Percentiles rank a stretch among this genome's conserved stretches.
Conservation (phyloP, 1,284 basidiomycete species). For the Rhodotorula sp. region DNA sequence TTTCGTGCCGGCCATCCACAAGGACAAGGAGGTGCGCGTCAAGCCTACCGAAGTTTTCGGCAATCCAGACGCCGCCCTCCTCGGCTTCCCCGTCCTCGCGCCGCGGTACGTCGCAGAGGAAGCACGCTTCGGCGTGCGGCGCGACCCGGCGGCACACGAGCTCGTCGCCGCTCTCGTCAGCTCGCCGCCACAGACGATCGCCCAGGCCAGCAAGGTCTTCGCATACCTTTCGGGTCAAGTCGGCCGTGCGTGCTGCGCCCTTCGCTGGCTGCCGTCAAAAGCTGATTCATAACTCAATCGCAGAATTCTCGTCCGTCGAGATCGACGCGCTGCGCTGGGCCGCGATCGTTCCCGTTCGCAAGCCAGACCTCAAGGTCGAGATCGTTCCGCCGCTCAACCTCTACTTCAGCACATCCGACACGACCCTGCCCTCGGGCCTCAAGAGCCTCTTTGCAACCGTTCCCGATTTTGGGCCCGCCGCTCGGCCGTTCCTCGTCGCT, state of each 20-base stretch:
- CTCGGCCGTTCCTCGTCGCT: conserved; percentile 79
- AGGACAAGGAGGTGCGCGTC: conserved; percentile 60
- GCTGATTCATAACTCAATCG: no score
- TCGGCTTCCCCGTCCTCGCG: conserved; percentile 74
- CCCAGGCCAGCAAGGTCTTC: conserved; percentile 69
- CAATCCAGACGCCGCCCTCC: conserved; percentile 65
- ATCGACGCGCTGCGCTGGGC: conserved; percentile 48
- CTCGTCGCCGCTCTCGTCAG: conserved; percentile 67
- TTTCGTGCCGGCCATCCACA: conserved; percentile 75
- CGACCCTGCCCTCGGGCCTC: conserved; percentile 59
- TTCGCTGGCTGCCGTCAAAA: no score
- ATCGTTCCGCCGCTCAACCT: conserved; percentile 55
- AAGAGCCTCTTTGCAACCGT: conserved; percentile 68
- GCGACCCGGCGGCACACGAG: conserved; percentile 69
- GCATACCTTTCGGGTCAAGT: conserved; percentile 65
- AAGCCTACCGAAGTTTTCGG: conserved; percentile 77
- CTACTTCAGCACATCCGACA: conserved; percentile 40
- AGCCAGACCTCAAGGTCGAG: conserved; percentile 54
- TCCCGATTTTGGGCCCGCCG: conserved; percentile 81
- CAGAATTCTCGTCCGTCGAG: conserved; percentile 47
- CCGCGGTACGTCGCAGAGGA: conserved; percentile 61
- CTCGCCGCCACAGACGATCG: conserved; percentile 63
- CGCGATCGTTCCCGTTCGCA: conserved; percentile 53
- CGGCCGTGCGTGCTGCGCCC: conserved; percentile 33
- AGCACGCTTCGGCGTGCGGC: conserved; percentile 71